Percentiles rank a stretch among this genome's conserved stretches.
Evolutionary conservation across 805 yeast genomes (phyloP).

Genomic region (Starmerella apis): DNA sequence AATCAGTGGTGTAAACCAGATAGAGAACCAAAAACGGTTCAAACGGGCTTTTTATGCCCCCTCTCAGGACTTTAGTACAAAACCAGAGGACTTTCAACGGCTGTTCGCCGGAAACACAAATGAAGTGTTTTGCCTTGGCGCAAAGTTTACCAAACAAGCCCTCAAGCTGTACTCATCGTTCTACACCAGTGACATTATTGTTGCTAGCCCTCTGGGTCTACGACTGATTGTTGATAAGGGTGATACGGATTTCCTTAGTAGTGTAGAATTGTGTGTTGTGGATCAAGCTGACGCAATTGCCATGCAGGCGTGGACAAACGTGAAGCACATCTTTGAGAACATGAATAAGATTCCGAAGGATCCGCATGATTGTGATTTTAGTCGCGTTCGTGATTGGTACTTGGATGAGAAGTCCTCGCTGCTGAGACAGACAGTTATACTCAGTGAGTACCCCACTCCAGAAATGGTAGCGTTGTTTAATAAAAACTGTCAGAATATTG

Average conservation of each 20-base stretch:
- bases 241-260: slow-evolving; percentile 73
- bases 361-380: slow-evolving; percentile 76
- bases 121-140: slow-evolving; percentile 85
- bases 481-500: slow-evolving; percentile 32
- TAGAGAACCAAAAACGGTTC: slow-evolving; percentile 73
- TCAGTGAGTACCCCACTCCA: slow-evolving; percentile 71
- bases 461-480: slow-evolving; percentile 55
- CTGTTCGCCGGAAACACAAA: slow-evolving; percentile 80
- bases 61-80: slow-evolving; percentile 41
- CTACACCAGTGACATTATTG: slow-evolving; percentile 70
- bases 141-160: slow-evolving; percentile 80
- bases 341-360: slow-evolving; percentile 68
- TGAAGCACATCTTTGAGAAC: slow-evolving; percentile 53
- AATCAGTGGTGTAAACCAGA: slow-evolving; percentile 58
- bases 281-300: slow-evolving; percentile 81
- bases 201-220: slow-evolving; percentile 88
- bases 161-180: slow-evolving; percentile 74
- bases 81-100: slow-evolving; percentile 74
- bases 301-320: slow-evolving; percentile 89
- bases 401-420: slow-evolving; percentile 67
- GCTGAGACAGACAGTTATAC: slow-evolving; percentile 68
- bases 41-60: slow-evolving; percentile 54
- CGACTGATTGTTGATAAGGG: slow-evolving; percentile 61
- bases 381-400: slow-evolving; percentile 85
- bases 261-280: slow-evolving; percentile 69